Base-by-base conservation (phyloP, 805 yeast species). In the Lipomyces lipofer region DNA sequence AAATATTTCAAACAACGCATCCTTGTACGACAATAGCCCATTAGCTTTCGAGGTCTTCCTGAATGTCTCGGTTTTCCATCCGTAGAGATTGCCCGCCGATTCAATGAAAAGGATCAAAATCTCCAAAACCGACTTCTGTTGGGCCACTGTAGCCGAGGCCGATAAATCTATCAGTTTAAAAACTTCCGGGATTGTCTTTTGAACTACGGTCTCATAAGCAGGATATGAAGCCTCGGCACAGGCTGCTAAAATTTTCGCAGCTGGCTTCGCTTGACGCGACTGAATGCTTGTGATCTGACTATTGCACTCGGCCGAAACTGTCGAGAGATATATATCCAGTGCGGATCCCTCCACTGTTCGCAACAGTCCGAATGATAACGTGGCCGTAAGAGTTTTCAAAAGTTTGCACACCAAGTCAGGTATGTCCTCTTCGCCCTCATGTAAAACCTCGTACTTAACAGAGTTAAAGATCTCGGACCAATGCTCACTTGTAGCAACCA, bases 401-500 rank as follows among this genome's bases (percentile, higher is more conserved):
- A 80, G 71, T 13, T 65, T 60, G 22, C 84, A 65, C 0, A 83
- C 75, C 8, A 73, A 63, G 51, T 64, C 64, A 56, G 71, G 54
- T 56, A 75, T 52, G 28, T 72, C 75, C 28, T 75, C 79, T 19
- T 77, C 80, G n/a, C 86, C 88, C 39, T 84, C 84, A 67, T 92
- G 96, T 52, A 92, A 73, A n/a, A 92, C 77, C 69, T 92, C 97
- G 67, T 81, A 90, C 67, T 92, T 92, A 49, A 92, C 72, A 0
- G 96, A 88, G 63, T 87, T 86, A 96, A 96, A 94, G 3, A 92
- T 66, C 1, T 84, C 78, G 6, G 78, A 66, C 91, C 96, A 91
- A 66, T 81, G 78, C 9, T 76, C 76, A 28, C 77, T 71, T 8
- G 86, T 68, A 0, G 81, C 74, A 4, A 74, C 75, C 0, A 69